Evolutionary conservation across 305 asterid species (phyloP).

Genomic region (Lippia alba): DNA sequence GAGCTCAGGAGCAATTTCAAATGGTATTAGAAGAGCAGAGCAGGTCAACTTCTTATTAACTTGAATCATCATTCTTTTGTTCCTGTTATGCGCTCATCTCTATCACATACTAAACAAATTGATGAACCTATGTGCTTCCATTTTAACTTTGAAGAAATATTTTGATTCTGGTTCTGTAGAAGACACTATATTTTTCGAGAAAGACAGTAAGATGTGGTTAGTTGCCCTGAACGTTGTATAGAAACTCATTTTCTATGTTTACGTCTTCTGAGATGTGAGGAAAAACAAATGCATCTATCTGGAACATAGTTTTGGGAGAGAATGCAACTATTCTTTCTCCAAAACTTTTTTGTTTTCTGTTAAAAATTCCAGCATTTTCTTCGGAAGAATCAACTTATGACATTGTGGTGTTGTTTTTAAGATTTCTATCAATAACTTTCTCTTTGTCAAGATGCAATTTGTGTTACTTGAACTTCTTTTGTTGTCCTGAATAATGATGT

Average conservation of each 20-base stretch:
- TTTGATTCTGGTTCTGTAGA: conserved; percentile 15
- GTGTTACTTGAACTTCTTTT: conserved; percentile 8
- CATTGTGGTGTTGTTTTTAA: background rate
- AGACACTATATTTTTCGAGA: background rate
- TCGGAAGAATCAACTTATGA: background rate
- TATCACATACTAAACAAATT: conserved; percentile 17
- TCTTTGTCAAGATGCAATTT: background rate
- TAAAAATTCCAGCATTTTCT: background rate
- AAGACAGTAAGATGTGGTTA: background rate
- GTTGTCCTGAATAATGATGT: background rate
- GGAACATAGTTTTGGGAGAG: background rate
- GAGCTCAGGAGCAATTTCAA: conserved; percentile 98
- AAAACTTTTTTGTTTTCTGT: background rate
- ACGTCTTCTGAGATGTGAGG: background rate
- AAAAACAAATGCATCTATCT: background rate
- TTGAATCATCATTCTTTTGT: conserved; percentile 6
- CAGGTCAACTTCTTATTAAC: conserved; percentile 61
- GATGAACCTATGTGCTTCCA: conserved; percentile 13
- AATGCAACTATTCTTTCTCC: background rate
- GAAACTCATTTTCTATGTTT: background rate
- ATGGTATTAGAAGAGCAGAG: conserved; percentile 96
- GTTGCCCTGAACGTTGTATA: background rate
- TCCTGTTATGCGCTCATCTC: conserved; percentile 22
- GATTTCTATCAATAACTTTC: background rate
- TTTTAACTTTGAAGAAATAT: conserved; percentile 1